These are phyloP conservation scores for Vaccinium darrowii DNA, from an alignment of 148 eudicot genomes.

Conservation along the genomic window DNA sequence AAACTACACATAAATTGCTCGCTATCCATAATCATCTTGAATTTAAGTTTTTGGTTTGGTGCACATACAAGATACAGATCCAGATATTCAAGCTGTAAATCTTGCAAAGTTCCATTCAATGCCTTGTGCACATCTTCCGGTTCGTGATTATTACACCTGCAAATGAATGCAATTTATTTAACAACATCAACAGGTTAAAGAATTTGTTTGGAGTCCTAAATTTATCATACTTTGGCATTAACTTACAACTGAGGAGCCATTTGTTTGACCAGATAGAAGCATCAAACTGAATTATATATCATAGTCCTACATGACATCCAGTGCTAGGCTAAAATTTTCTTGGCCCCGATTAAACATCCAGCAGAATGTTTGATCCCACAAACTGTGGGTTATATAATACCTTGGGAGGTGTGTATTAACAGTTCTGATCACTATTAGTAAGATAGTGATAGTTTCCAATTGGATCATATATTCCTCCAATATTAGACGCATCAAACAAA, in stretches of 20 bases:
- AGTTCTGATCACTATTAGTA: too few species aligned
- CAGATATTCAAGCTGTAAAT: constrained; percentile 60
- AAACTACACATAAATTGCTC: background rate
- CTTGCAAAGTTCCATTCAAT: constrained; percentile 43
- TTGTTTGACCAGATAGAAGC: too few species aligned
- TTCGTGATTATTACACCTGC: constrained; percentile 52
- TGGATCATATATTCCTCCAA: too few species aligned
- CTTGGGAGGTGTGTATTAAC: too few species aligned
- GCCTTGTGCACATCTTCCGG: constrained; percentile 63
- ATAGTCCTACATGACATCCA: too few species aligned
- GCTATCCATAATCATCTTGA: background rate
- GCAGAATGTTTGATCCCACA: too few species aligned
- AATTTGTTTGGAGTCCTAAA: background rate
- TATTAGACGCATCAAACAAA: too few species aligned
- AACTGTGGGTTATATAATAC: too few species aligned
- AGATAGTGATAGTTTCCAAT: too few species aligned
- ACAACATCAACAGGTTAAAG: background rate
- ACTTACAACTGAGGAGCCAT: background rate
- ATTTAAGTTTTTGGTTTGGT: background rate
- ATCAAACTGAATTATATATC: too few species aligned
- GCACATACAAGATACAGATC: constrained; percentile 57
- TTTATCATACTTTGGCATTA: background rate
- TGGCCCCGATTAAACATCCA: too few species aligned
- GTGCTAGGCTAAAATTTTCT: too few species aligned
- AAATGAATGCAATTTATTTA: constrained; percentile 15